These are phyloP conservation scores for Platanthera zijinensis DNA, from an alignment of 106 monocot species.

Conservation along the genomic window DNA sequence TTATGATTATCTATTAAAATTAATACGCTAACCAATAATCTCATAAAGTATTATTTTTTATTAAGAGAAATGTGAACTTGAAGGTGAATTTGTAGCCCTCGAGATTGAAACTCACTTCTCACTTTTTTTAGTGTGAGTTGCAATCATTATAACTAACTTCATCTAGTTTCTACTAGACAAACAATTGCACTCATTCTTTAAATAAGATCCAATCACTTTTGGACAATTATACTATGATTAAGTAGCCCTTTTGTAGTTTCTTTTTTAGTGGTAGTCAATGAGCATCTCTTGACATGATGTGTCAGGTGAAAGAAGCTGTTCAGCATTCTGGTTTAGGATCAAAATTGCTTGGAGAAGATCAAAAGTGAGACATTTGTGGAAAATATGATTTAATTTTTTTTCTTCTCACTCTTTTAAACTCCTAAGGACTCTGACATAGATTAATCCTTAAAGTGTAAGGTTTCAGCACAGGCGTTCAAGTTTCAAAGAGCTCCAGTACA, in stretches of 20 bases:
- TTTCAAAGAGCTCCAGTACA: conserved; percentile 90
- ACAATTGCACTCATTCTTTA: too few relatives aligned
- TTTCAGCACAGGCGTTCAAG: conserved; percentile 88
- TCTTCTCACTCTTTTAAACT: neutral
- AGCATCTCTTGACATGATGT: conserved; percentile 1
- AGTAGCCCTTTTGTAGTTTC: too few relatives aligned
- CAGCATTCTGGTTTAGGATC: conserved; percentile 23
- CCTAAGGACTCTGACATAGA: neutral
- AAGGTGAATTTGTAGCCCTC: too few relatives aligned
- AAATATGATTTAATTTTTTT: conserved; percentile 5
- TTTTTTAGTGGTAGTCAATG: neutral
- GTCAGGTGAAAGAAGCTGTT: conserved; percentile 64
- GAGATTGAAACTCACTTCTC: neutral
- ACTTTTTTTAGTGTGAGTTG: neutral
- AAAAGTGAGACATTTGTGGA: conserved; percentile 37
- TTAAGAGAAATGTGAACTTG: too few relatives aligned
- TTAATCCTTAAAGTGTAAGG: conserved; percentile 39
- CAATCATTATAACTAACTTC: too few relatives aligned
- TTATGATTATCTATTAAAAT: too few relatives aligned
- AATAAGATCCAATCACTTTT: too few relatives aligned
- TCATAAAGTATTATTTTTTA: too few relatives aligned
- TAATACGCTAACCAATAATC: too few relatives aligned
- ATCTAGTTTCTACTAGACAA: neutral
- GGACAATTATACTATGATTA: too few relatives aligned
- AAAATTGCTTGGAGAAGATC: conserved; percentile 22